These are phyloP conservation scores for Yamadazyma siamensis DNA, from an alignment of 1,139 yeast species.

Conservation along the genomic window DNA sequence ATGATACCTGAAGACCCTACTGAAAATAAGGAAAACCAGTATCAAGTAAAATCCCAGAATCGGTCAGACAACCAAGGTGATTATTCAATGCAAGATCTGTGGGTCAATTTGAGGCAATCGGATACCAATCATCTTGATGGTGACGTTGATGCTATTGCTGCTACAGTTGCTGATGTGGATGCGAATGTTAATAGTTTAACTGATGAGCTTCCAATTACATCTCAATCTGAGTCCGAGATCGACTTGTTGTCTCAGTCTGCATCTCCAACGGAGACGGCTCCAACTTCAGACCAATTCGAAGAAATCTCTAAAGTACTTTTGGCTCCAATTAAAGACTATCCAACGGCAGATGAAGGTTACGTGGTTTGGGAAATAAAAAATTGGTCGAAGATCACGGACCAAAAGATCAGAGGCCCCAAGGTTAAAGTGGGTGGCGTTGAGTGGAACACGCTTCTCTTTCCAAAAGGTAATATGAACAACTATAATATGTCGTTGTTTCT, in stretches of 20 bases:
- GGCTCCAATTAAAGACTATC: conserved; percentile 46
- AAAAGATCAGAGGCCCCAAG: conserved; percentile 48
- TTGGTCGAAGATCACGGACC: conserved; percentile 53
- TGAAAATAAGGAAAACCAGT: too few species aligned
- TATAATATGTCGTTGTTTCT: conserved; percentile 56
- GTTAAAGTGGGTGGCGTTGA: conserved; percentile 66
- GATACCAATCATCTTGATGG: too few species aligned
- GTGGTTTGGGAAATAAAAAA: conserved; percentile 75
- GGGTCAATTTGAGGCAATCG: too few species aligned
- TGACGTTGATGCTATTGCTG: neutral
- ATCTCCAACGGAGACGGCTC: too few species aligned
- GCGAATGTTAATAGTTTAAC: too few species aligned
- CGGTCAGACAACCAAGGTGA: too few species aligned
- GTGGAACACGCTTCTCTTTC: conserved; percentile 77
- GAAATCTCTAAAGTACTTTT: conserved; percentile 28
- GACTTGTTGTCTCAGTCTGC: too few species aligned
- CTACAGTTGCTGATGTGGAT: neutral
- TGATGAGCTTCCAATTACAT: neutral
- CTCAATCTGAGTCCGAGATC: too few species aligned
- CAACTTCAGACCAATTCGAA: conserved; percentile 31
- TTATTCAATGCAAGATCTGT: neutral
- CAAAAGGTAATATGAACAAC: conserved; percentile 60
- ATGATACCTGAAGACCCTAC: too few species aligned
- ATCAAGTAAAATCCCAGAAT: too few species aligned
- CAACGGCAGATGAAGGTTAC: conserved; percentile 35